Base-by-base conservation (phyloP, 75 land plant genomes). In the Selaginella moellendorffii region DNA sequence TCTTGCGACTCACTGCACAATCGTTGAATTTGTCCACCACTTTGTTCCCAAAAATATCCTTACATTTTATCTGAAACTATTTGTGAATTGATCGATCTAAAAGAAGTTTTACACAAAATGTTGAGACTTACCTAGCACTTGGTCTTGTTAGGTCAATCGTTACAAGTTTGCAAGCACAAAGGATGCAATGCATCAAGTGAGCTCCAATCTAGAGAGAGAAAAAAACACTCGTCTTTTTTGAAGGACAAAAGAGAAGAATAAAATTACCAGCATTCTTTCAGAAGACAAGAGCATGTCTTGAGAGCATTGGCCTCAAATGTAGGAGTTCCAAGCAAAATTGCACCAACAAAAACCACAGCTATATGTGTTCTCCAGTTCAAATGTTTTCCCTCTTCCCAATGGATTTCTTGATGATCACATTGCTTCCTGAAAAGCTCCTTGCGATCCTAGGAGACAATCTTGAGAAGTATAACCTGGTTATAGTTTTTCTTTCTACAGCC, bases 141-240 rank as follows among this genome's bases (percentile, higher is more conserved):
- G n/a, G 98, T 89, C 75, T 93, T 96, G 58, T 93, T 90, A 14
- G 96, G 96, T 46, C 87, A 76, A 68, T 82, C 74, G 62, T 93
- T 93, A 59, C 98, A 93, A 53, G 98, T 89, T 63, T 93, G 90
- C 36, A 93, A 42, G 98, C 98, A 76, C 98, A 93, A 54, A 69
- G 58, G 9, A 90, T 26, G 77, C 74, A 65, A 93, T 83, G 77
- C 98, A 93, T 63, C 81, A 78, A 5, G 88, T 92, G 14, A 91
- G 69, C 68, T 93, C 87, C 62, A 81, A 12, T 60, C 87, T 85
- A 68, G 46, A 5, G 5, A 36, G 46, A 36, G 14, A 36, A 14
- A 36, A 36, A 36, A 36, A 36, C 14, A 36, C 14, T 36, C 5
- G 14, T 36, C 5, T 36, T 5, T 36, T 36, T 36, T 5, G 5